Evolutionary conservation across 1,139 yeast genomes (phyloP), one percentile per base, ranked within the genome.

Genomic region (Sugiyamaella neomexicana): DNA sequence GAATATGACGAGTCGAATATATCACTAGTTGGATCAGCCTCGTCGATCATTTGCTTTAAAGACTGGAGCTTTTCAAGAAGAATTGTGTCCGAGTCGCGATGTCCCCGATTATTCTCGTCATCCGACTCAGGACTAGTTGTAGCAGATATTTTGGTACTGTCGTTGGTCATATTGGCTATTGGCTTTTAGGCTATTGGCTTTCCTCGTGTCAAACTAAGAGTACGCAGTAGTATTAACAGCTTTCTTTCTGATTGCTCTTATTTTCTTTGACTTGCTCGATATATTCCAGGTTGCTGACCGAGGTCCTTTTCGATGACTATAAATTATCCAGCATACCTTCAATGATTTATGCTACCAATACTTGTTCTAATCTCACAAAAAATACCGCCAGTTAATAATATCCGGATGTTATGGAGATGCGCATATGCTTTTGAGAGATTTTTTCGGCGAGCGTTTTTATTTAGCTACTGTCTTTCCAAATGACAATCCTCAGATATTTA

Each of bases 51-150:
- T 12, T 46, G 31, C 41, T 48, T 52, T n/a, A 59, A 38, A 12
- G 58, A 45, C 50, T 48, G 58, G 45, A 59, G 53, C 47, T 59
- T 59, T 27, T 48, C 50, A 40, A 56, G 50, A 16, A 59, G 49
- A 15, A 55, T 53, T 12, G 50, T 53, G 36, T 55, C 58, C n/a
- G 55, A 48, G 16, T 47, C 51, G 17, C 45, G 51, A 40, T 34
- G 51, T 3, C 17, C 45, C 3, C 17, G 3, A 27, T 32, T 36
- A 16, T 23, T n/a, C 8, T 39, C 45, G 23, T 27, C 17, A 2
- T 47, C 51, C 15, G 49, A 23, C 25, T 46, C 45, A 23, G 41
- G 16, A 12, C 27, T 15, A 17, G 41, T 7, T 6, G 23, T 44
- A n/a, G 39, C 7, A 10, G 12, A 31, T 4, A 39, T 15, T 16